These are phyloP conservation scores for Penicillium mononematosum DNA, from an alignment of 495 filamentous ascomycete genomes.

Conservation along the genomic window DNA sequence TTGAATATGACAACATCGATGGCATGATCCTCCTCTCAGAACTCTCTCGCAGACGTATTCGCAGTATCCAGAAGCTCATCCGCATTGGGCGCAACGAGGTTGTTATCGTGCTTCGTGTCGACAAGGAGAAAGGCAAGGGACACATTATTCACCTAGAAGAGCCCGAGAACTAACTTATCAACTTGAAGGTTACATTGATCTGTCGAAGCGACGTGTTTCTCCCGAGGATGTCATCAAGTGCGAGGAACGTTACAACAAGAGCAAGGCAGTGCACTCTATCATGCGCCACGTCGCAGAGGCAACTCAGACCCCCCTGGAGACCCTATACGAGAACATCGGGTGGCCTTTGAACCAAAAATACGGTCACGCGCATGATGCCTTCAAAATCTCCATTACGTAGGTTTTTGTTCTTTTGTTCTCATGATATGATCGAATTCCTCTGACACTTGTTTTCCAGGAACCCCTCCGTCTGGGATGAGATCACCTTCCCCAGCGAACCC, in stretches of 20 bases:
- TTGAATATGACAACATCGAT: constrained; percentile 99
- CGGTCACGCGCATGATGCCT: constrained; percentile 93
- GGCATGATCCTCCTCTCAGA: constrained; percentile 99
- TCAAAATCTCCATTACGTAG: constrained; percentile 98
- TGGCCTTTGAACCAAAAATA: constrained; percentile 98
- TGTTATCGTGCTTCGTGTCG: constrained; percentile 94
- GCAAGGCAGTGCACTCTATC: constrained; percentile 97
- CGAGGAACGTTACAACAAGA: constrained; percentile 99
- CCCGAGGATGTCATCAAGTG: constrained; percentile 97
- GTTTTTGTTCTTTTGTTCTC: constrained; percentile 18
- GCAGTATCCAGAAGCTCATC: constrained; percentile 98
- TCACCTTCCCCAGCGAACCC: constrained; percentile 81
- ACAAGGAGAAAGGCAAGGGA: constrained; percentile 90
- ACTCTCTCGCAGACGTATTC: constrained; percentile 91
- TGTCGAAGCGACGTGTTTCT: constrained; percentile 95
- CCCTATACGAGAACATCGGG: constrained; percentile 86
- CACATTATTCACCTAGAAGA: constrained; percentile 2
- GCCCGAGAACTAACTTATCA: constrained; percentile 29
- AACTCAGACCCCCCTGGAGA: constrained; percentile 87
- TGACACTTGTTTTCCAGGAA: constrained; percentile 55
- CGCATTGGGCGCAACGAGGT: constrained; percentile 97
- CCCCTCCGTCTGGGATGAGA: constrained; percentile 91
- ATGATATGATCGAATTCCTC: constrained; percentile 8
- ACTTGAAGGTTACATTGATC: constrained; percentile 83
- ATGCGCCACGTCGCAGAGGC: constrained; percentile 98